These are phyloP conservation scores for Claviceps sp. DNA, from an alignment of 2,329 filamentous ascomycete genomes.

Conservation along the genomic window DNA sequence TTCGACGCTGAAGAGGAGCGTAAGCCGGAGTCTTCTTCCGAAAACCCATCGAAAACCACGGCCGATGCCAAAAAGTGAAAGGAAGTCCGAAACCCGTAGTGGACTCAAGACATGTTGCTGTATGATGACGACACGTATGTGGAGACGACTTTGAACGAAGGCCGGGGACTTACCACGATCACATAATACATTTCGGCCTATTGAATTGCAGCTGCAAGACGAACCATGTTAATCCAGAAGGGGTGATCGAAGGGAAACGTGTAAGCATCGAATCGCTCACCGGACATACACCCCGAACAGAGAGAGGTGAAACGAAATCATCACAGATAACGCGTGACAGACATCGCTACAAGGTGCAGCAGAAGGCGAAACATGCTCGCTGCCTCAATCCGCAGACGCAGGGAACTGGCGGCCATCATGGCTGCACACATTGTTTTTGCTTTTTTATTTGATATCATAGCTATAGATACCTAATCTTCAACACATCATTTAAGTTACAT, in stretches of 20 bases:
- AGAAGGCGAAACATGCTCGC: too few relatives aligned
- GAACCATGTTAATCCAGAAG: not conserved
- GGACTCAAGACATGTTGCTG: not conserved
- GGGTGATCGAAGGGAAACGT: not conserved
- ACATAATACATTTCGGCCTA: not conserved
- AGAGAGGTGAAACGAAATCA: not conserved
- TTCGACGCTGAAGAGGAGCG: constrained; percentile 67
- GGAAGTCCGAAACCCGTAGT: not conserved
- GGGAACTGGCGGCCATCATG: too few relatives aligned
- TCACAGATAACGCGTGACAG: not conserved
- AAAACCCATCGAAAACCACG: not conserved
- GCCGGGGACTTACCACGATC: too few relatives aligned
- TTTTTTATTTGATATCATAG: too few relatives aligned
- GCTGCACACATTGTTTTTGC: too few relatives aligned
- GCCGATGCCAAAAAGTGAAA: not conserved
- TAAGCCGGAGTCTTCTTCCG: constrained; percentile 15
- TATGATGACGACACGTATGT: not conserved
- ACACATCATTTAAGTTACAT: too few relatives aligned
- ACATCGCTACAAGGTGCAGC: too few relatives aligned
- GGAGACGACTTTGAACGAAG: not conserved
- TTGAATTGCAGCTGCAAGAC: not conserved
- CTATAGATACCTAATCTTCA: too few relatives aligned
- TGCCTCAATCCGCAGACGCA: too few relatives aligned
- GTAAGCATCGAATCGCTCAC: not conserved
- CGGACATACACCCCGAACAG: not conserved